phyloP scores from a whole-genome alignment of 2,329 filamentous ascomycete species.

The Talaromyces islandicus region DNA sequence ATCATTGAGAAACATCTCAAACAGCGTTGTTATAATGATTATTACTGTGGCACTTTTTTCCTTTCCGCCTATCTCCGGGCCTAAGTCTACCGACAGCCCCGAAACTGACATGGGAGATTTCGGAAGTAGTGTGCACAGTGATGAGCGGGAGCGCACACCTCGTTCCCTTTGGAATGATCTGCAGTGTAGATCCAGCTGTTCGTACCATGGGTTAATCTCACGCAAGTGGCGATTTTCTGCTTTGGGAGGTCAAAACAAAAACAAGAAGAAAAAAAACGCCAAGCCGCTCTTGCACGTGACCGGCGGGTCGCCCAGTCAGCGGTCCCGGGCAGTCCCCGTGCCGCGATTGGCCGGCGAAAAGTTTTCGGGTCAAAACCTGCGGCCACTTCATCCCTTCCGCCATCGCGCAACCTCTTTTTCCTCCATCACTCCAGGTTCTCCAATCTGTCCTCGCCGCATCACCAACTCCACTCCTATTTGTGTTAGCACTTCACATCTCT shows the following conservation, averaged over 20 bases:
- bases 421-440: not conserved
- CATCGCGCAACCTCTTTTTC: not conserved
- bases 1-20: too few relatives aligned
- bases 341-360: slow-evolving; percentile 10
- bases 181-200: not conserved
- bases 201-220: not conserved
- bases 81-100: not conserved
- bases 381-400: not conserved
- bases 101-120: not conserved
- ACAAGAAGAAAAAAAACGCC: not conserved
- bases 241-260: not conserved
- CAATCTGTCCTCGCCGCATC: not conserved
- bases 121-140: not conserved
- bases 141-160: not conserved
- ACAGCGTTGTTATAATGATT: too few relatives aligned
- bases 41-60: not conserved
- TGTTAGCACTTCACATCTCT: slow-evolving; percentile 5
- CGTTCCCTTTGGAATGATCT: too few relatives aligned
- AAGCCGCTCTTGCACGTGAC: not conserved
- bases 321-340: slow-evolving; percentile 3
- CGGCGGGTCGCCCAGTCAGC: not conserved
- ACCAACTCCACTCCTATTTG: slow-evolving; percentile 7
- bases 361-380: slow-evolving; percentile 8
- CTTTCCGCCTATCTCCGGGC: not conserved
- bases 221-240: not conserved